Base-by-base conservation (phyloP, 495 filamentous ascomycete species). In the Cairneyella variabilis region DNA sequence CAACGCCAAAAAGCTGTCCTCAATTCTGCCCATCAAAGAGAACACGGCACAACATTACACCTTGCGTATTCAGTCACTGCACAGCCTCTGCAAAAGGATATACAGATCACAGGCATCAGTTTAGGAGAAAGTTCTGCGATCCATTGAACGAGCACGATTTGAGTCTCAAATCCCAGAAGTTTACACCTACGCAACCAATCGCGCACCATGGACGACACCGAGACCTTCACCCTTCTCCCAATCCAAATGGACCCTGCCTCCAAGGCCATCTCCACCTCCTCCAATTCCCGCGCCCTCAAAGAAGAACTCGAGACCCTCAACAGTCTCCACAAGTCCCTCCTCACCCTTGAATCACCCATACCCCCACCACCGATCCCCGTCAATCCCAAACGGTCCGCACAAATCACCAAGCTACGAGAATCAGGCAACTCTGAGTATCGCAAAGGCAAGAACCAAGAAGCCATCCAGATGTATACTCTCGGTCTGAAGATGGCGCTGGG, bases 381-480 rank as follows among this genome's bases (percentile, higher is more conserved):
- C 30, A 89, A 89, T 74, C 90, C 88, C 23, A 92, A 95, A 71
- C 89, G 90, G 54, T 78, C 76, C 62, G 89, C 88, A 30, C 84
- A 90, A 63, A 85, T 97, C 68, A 79, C 71, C 69, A 97, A 97
- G 67, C 86, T 97, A 58, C 89, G 91, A 71, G 92, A 96, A 63
- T 76, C 74, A 46, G 93, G 86, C 58, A 96, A 96, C 77, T 67
- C 75, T 45, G 82, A 85, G 60, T 90, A 87, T 75, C 85, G 87
- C 66, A 91, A 92, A 67, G 73, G 76, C 60, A 76, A 79, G 57
- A 76, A 89, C 72, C 66, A 67, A 54, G 88, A 93, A 22, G 93
- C 95, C 12, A 74, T 90, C 48, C 83, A 83, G 39, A 76, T 90
- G 51, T 97, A 97, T 76, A 80, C 76, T 0, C 79, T 88, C 38